Evolutionary conservation across 495 filamentous ascomycete species (phyloP), one percentile per base, ranked within the genome.

Genomic region (Penicillium argentinense): DNA sequence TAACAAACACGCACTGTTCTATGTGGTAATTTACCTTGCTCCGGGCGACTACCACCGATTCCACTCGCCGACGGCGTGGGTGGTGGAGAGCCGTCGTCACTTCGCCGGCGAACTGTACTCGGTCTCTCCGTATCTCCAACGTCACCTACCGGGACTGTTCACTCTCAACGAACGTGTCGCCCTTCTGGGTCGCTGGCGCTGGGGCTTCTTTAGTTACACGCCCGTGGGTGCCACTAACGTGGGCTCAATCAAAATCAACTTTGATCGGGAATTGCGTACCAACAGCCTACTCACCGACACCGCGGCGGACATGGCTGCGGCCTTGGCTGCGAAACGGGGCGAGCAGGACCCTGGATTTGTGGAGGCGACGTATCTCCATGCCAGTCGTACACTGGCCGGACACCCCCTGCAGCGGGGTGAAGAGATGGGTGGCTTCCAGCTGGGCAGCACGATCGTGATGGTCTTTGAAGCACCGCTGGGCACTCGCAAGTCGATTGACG

Each of bases 201-300:
- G 88, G 82, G 93, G 93, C 9, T 97, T 99, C 79, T 97, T 97
- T 73, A 88, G 85, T 57, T 95, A 89, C 69, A 93, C 87, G 0
- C 91, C 95, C 13, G 92, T 99, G 23, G 93, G 93, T 48, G 93
- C 93, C 9, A 99, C 93, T n/a, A 99, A 99, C 60, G 93, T 99
- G 36, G 93, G 93, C 39, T 92, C 87, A 29, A 97, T 99, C 69
- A 87, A 87, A 65, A 83, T 99, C 71, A 96, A 99, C 70, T 99
- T 99, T 63, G 93, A 99, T 65, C 76, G 83, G 45, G 95, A 99
- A 64, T 72, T 99, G 43, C 82, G 91, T 42, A 99, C 93, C 24
- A 99, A 99, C 67, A 87, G 82, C 50, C 74, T 97, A 25, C 82
- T 84, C 0, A 95, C 91, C 7, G 91, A 97, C 56, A 97, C 92